Evolutionary conservation across 306 rosid species (phyloP), one percentile per base, ranked within the genome.

Genomic region (Cucurbita ficifolia): DNA sequence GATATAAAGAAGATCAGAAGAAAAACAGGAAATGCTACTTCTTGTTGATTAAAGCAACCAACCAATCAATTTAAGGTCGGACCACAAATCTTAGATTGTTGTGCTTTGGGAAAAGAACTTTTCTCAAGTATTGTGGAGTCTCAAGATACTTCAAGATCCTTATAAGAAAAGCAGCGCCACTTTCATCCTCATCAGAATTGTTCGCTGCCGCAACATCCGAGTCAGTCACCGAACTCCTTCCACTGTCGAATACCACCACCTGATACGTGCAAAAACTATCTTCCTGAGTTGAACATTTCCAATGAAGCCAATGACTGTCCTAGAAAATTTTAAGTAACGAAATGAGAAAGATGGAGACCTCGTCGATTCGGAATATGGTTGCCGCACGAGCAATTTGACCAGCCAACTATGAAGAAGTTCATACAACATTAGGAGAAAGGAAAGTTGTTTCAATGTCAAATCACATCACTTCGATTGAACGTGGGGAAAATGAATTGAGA

Each of bases 311-410:
- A 69, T 69, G 38, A 7, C 52, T 22, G 1, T 50, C 46, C 58
- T 4, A 4, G 11, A 70, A 48, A n/a, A 50, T 50, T 50, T 9
- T 0, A 33, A 51, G 42, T 17, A 68, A 5, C 14, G 1, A 24
- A 69, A 14, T 6, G 45, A 43, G 22, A 4, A 39, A 62, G 33
- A 79, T 7, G 74, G 29, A 69, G 69, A 93, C 99, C 97, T 95
- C 98, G 21, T 91, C 83, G 76, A 94, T 85, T 80, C 95, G 89
- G 77, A 94, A 94, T 88, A 95, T 91, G 13, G 99, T 89, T 16
- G 94, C 91, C 7, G 99, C 99, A 35, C 99, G 99, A 64, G 99
- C 96, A 43, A 95, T 89, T 82, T 89, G 96, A 78, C 99, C 88
- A 81, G 96, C 97, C 84, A 95, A 77, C 99, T 95, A 83, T 60